Evolutionary conservation across 2,329 filamentous ascomycete species (phyloP).

Genomic region (Rhytidhysteron rufulum): DNA sequence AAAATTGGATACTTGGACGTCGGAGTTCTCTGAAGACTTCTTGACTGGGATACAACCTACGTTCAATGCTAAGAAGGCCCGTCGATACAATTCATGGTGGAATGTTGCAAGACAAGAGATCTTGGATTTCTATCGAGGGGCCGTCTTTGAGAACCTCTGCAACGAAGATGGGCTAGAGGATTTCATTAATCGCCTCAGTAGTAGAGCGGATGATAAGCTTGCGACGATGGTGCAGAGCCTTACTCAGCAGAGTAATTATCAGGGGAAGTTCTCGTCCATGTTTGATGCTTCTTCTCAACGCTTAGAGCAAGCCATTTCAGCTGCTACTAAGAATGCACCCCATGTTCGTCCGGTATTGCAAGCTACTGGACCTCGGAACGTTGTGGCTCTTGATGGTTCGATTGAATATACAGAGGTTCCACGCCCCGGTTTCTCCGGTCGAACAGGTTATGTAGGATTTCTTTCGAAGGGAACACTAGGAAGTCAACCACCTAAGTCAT

Average conservation of each 20-base stretch:
- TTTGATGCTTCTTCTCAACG: background rate
- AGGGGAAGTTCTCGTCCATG: background rate
- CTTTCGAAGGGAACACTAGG: background rate
- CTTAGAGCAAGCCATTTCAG: background rate
- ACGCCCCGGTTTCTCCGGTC: background rate
- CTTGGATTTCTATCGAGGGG: conserved; percentile 3
- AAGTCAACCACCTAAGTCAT: background rate
- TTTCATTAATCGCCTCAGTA: background rate
- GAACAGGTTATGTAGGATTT: background rate
- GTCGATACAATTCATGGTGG: conserved; percentile 35
- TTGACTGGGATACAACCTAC: conserved; percentile 23
- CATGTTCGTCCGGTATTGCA: background rate
- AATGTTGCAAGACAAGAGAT: conserved; percentile 32
- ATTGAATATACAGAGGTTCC: background rate
- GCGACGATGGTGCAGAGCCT: background rate
- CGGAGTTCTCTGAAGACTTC: conserved; percentile 30
- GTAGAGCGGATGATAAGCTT: background rate
- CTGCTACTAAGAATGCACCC: background rate
- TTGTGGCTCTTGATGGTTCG: background rate
- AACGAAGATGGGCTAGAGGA: background rate
- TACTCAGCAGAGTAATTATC: background rate
- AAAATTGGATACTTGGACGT: conserved; percentile 17
- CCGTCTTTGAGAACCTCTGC: background rate
- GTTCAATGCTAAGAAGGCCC: conserved; percentile 23
- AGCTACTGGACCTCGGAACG: background rate